Evolutionary conservation across 1,284 basidiomycete species (phyloP), one percentile per base, ranked within the genome.

Genomic region (Moniliella sp.): DNA sequence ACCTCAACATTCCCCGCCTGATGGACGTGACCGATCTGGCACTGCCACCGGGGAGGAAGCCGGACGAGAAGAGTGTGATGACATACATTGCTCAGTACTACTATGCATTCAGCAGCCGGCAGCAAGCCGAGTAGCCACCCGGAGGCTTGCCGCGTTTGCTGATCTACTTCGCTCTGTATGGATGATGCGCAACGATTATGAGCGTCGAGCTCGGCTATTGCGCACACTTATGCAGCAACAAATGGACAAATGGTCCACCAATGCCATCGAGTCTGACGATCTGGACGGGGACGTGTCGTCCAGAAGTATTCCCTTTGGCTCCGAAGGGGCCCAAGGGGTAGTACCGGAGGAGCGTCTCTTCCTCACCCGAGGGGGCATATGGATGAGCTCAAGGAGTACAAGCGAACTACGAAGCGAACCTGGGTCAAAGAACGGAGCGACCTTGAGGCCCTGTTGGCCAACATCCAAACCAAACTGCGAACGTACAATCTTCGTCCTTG

Each of bases 21-120:
- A 70, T 97, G 17, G 88, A 97, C 65, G 86, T 97, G 0, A 77
- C 83, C 36, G 88, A 97, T 66, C 62, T 97, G n/a, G 66, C 67
- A 14, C n/a, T n/a, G n/a, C n/a, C n/a, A n/a, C n/a, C n/a, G n/a
- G n/a, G n/a, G n/a, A n/a, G n/a, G n/a, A 73, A 71, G 35, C 88
- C 88, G 0, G 88, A 97, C 60, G 88, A 97, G 61, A 74, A 82
- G 28, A 84, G 79, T 62, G 78, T 88, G 15, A 86, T 86, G 82
- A 86, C 80, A 2, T 88, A 86, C 46, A 74, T 86, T 33, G 88
- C 88, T 21, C 83, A 83, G 52, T 94, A 72, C 63, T 97, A 97
- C 67, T 88, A 97, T 60, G 88, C 88, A 0, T 97, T 97, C 61
- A 88, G 83, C 0, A 76, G 80, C 1, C 86, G 91, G 76, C 82